Conservation (phyloP, 371 early-diverging fungal genomes). For the Actinomortierella wolfii region DNA sequence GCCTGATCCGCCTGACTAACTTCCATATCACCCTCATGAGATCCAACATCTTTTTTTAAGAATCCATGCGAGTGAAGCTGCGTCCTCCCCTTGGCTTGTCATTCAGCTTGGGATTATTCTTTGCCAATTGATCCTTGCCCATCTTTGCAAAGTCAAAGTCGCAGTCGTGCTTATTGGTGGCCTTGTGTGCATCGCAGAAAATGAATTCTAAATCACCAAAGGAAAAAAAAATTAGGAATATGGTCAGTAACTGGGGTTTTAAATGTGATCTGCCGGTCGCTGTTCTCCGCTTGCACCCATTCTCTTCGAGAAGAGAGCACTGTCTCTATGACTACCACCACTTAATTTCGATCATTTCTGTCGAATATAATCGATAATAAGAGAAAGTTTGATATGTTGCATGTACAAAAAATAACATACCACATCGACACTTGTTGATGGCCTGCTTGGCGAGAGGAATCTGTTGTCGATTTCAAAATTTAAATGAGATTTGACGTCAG, state of each 20-base stretch:
- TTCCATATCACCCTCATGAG: no score
- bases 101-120: constrained; percentile 81
- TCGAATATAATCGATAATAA: constrained; percentile 1
- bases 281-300: no score
- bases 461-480: no score
- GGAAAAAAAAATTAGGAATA: not conserved
- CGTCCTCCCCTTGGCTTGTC: constrained; percentile 77
- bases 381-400: not conserved
- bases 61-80: constrained; percentile 73
- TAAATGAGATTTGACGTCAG: constrained; percentile 2
- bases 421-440: constrained; percentile 81
- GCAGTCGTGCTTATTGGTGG: constrained; percentile 78
- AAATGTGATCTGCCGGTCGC: no score
- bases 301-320: no score
- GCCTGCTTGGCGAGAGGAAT: constrained; percentile 83
- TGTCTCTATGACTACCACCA: no score
- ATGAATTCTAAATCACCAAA: constrained; percentile 55
- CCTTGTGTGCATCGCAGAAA: constrained; percentile 81
- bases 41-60: constrained; percentile 14
- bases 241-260: not conserved
- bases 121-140: constrained; percentile 70
- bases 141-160: constrained; percentile 74
- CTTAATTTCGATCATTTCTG: no score
- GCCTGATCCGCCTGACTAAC: no score
- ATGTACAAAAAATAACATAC: constrained; percentile 25